Evolutionary conservation across 2,329 filamentous ascomycete genomes (phyloP).

Genomic region (Nothopassalora personata): DNA sequence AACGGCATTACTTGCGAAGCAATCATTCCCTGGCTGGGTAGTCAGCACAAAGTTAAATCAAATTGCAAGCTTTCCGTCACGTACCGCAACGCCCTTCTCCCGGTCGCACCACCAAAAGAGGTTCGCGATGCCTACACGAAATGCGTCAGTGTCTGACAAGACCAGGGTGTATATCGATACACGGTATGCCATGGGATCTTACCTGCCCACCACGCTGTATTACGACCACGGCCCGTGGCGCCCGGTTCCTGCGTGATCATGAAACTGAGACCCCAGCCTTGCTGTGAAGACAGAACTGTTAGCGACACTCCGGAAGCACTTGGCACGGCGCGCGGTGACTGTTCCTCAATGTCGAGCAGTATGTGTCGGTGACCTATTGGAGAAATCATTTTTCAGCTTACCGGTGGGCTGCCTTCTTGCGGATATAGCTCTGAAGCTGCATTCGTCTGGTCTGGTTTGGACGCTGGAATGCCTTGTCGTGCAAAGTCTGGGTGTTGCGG

Average conservation of each 20-base stretch:
- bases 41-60: neutral
- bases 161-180: constrained; percentile 29
- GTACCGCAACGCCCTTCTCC: constrained; percentile 30
- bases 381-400: neutral
- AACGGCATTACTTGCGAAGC: constrained; percentile 36
- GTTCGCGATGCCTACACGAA: constrained; percentile 33
- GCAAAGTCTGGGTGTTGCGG: constrained; percentile 34
- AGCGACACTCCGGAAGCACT: neutral
- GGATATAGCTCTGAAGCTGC: constrained; percentile 37
- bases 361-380: neutral
- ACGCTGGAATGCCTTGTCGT: constrained; percentile 27
- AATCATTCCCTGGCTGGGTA: constrained; percentile 29
- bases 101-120: constrained; percentile 37
- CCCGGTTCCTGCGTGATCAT: constrained; percentile 33
- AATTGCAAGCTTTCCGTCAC: neutral
- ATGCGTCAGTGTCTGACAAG: constrained; percentile 10
- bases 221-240: constrained; percentile 31
- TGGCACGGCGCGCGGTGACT: neutral
- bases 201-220: constrained; percentile 31
- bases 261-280: constrained; percentile 57
- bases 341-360: neutral
- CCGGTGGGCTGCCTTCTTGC: constrained; percentile 41
- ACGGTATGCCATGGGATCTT: neutral
- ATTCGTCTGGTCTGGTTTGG: constrained; percentile 33
- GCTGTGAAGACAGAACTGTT: constrained; percentile 25